A percentile compares a stretch with the other conserved stretches of the same genome.
phyloP scores from a whole-genome alignment of 352 stramenopile species.

The Globisporangium iwayamae region DNA sequence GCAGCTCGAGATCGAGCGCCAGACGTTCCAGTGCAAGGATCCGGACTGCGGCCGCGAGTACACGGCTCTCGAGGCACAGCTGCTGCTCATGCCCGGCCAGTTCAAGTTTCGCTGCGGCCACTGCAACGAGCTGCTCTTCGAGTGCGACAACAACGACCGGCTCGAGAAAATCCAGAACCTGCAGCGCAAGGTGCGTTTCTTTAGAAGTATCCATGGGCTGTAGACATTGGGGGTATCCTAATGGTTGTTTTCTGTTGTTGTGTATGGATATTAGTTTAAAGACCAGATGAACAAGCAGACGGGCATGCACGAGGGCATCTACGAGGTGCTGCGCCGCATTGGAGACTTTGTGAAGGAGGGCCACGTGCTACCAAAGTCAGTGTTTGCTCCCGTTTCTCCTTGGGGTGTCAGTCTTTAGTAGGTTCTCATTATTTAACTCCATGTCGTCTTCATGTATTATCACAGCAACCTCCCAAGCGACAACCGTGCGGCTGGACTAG shows the following conservation, averaged over 20 bases:
- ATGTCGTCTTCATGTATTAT: neutral
- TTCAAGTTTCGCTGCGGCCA: constrained; percentile 85
- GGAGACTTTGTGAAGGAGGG: constrained; percentile 79
- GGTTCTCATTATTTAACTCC: neutral
- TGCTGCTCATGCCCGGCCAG: constrained; percentile 78
- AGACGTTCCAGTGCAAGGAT: constrained; percentile 86
- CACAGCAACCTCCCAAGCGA: constrained; percentile 79
- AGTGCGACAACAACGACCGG: constrained; percentile 87
- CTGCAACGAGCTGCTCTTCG: constrained; percentile 80
- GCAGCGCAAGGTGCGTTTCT: constrained; percentile 56
- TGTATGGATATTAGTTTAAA: constrained; percentile 50
- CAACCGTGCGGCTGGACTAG: constrained; percentile 74
- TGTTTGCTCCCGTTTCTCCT: neutral
- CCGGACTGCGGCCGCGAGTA: constrained; percentile 85
- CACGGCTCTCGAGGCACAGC: constrained; percentile 79
- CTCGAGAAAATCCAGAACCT: constrained; percentile 69
- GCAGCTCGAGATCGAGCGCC: constrained; percentile 82
- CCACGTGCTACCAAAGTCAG: constrained; percentile 56
- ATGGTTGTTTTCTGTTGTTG: neutral
- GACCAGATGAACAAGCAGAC: constrained; percentile 88
- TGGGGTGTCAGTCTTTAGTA: neutral
- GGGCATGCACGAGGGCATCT: constrained; percentile 81
- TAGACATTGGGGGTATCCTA: neutral
- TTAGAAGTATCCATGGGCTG: neutral
- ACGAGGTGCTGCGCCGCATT: constrained; percentile 79